Evolutionary conservation across 1,139 yeast genomes (phyloP), one percentile per base, ranked within the genome.

Genomic region (Candida dubliniensis): DNA sequence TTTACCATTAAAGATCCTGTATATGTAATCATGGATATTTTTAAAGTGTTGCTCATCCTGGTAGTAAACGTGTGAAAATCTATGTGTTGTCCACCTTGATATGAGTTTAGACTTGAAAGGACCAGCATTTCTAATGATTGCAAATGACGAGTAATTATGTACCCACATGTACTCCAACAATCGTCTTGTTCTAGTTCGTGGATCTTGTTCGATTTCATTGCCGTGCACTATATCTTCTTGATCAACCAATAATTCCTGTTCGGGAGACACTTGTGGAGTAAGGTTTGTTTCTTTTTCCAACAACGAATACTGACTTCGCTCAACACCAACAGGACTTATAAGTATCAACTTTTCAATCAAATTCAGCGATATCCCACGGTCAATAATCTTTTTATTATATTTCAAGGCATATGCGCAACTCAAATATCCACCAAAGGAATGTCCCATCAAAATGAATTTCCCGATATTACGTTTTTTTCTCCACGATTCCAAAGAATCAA

Each of bases 341-440:
- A 74, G 61, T 5, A 74, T 66, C 54, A 74, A 55, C 50, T 73
- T 73, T 37, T 68, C 69, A 14, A 73, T 60, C 49, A 71, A 51
- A 38, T 57, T 60, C 10, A 51, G 48, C 6, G 42, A 41, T 10
- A 40, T 43, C 1, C 63, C 62, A 3, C 55, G 47, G 43, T 68
- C 66, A 15, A 60, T 51, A 32, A 66, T 45, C 24, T 56, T 51
- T 36, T 60, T 62, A 53, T 73, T 71, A 59, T 88, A 84, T 53
- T 82, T 83, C 55, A 83, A 55, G 7, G 93, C 83, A 61, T 93
- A 93, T 9, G 87, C 82, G 49, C 86, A 77, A 23, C 95, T 83
- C 47, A 93, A 66, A 57, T 90, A 90, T 0, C 96, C 98, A 14
- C 99, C 99, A 56, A 90, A 81, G 0, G 98, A 90, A 64, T 93